phyloP scores from a whole-genome alignment of 202 grass and related monocot genomes.

The Musa balbisiana region DNA sequence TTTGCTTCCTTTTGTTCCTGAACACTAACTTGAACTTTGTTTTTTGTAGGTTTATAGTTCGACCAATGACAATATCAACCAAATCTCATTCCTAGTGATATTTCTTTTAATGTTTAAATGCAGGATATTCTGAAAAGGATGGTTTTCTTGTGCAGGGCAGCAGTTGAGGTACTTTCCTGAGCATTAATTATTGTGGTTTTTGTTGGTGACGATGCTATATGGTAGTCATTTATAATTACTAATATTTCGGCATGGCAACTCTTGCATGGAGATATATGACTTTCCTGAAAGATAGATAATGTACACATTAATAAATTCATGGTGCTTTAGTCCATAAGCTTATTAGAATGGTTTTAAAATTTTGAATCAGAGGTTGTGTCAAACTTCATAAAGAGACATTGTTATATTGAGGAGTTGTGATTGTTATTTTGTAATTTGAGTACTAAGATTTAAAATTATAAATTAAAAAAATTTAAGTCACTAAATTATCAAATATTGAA shows the following conservation, averaged over 20 bases:
- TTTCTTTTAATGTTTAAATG: constrained; percentile 14
- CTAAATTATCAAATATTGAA: too few species aligned
- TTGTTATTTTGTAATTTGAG: too few species aligned
- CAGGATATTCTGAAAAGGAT: constrained; percentile 88
- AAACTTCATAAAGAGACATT: too few species aligned
- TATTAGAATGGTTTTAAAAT: too few species aligned
- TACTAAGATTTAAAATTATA: too few species aligned
- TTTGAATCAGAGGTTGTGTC: too few species aligned
- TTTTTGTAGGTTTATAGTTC: neutral
- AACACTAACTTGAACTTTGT: constrained; percentile 14
- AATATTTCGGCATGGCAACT: neutral
- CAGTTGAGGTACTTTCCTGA: constrained; percentile 67
- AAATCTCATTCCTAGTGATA: neutral
- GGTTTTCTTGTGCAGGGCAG: constrained; percentile 88
- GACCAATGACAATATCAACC: neutral
- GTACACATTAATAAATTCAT: too few species aligned
- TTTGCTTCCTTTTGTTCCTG: neutral
- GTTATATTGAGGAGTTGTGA: too few species aligned
- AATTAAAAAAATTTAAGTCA: too few species aligned
- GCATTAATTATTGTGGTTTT: constrained; percentile 18
- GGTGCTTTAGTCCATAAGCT: too few species aligned
- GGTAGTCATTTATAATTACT: neutral
- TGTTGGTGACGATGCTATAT: neutral
- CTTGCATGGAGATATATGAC: too few species aligned
- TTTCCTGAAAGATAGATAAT: too few species aligned